Evolutionary conservation across 2,329 filamentous ascomycete species (phyloP), one percentile per base, ranked within the genome.

Genomic region (Cytospora piceae): DNA sequence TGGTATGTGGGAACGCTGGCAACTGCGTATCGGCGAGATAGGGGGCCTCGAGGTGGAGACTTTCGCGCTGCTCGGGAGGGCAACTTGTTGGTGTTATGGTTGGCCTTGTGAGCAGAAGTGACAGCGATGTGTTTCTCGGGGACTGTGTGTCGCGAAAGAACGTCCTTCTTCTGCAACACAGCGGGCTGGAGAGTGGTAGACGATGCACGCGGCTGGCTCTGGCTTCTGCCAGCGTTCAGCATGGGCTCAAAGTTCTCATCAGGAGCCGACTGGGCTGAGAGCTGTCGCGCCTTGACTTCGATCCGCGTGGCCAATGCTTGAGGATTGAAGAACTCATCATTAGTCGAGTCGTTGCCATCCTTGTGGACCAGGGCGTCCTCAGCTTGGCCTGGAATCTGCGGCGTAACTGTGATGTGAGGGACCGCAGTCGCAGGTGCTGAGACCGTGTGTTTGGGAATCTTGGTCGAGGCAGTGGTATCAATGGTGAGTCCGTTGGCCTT

Each of bases 211-310:
- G 37, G 37, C 34, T 29, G 22, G 14, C 39, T 34, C 37, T 39
- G 20, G 58, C 17, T 42, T 34, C 39, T 65, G 46, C n/a, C 17
- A 32, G 54, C n/a, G 24, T n/a, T 32, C 7, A 67, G 54, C 31
- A 67, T 59, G 8, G 37, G 9, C n/a, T 58, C 49, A 9, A 27
- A 29, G 3, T 27, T 42, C 15, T 61, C 46, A 20, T 34, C 62
- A 58, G 65, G 65, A 9, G 65, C 59, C 37, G 65, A 65, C 20
- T 61, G 49, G 31, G 32, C n/a, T 6, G 62, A 65, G 14, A 61
- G 46, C 27, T 64, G 63, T 29, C 65, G 54, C 9, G 42, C 29
- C 17, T 56, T 54, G 49, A 32, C 46, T 27, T 61, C 58, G 15
- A 67, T 31, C 22, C 52, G 54, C 20, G 61, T 58, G 27, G 58